phyloP scores from a whole-genome alignment of 2,329 filamentous ascomycete species.

The Graphiopsis chlorocephala region DNA sequence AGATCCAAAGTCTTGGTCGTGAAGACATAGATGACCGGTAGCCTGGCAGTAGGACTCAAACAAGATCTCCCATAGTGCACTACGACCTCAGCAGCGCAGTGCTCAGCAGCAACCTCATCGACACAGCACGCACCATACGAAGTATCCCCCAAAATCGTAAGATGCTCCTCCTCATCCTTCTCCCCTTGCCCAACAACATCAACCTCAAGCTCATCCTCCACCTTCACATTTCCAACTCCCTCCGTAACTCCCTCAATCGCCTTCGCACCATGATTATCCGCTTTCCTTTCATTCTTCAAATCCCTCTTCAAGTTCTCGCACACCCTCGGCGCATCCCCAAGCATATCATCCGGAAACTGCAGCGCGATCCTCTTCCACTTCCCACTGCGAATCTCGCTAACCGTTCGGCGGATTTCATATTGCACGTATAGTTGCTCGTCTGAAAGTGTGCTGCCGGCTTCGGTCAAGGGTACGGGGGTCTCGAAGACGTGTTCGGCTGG shows the following conservation, averaged over 20 bases:
- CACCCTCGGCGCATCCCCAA: conserved; percentile 78
- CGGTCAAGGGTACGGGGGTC: conserved; percentile 46
- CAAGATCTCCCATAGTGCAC: conserved; percentile 94
- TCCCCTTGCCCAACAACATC: conserved; percentile 4
- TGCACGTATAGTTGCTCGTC: conserved; percentile 71
- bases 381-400: conserved; percentile 68
- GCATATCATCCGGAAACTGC: conserved; percentile 95
- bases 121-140: conserved; percentile 97
- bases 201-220: conserved; percentile 8
- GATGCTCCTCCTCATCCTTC: conserved; percentile 42
- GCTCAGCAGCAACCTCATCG: conserved; percentile 93
- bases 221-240: background rate
- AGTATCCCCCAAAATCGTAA: conserved; percentile 90
- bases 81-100: conserved; percentile 84
- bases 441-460: conserved; percentile 37
- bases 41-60: conserved; percentile 79
- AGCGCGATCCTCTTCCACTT: conserved; percentile 76
- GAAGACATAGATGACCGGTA: conserved; percentile 89
- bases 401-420: conserved; percentile 83
- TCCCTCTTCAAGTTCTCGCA: conserved; percentile 57
- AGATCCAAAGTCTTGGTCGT: conserved; percentile 69
- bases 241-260: conserved; percentile 1
- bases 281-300: background rate
- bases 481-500: conserved; percentile 61
- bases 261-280: background rate